These are phyloP conservation scores for Litsea cubeba DNA, from an alignment of 164 flowering plant species.

Conservation along the genomic window DNA sequence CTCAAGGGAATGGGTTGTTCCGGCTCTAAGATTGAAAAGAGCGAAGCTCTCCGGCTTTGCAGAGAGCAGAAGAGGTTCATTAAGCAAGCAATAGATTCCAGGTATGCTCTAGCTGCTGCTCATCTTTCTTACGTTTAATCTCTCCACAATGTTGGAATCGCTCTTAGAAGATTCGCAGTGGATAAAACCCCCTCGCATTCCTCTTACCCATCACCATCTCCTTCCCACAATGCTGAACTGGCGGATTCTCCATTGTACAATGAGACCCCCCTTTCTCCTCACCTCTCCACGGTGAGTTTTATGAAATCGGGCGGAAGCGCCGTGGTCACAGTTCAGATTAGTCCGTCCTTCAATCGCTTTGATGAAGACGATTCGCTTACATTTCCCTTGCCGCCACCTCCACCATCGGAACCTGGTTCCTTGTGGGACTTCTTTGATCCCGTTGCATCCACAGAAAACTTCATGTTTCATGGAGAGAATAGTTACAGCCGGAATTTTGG, in stretches of 20 bases:
- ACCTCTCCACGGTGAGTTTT: constrained; percentile 43
- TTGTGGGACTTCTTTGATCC: constrained; percentile 92
- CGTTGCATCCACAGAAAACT: constrained; percentile 38
- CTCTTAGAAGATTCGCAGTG: constrained; percentile 65
- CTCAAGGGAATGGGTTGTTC: constrained; percentile 51
- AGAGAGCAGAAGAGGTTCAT: constrained; percentile 65
- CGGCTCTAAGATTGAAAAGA: constrained; percentile 58
- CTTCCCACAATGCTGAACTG: constrained; percentile 48
- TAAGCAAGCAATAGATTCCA: constrained; percentile 77
- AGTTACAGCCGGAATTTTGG: constrained; percentile 27
- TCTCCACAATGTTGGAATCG: constrained; percentile 61
- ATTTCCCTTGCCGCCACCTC: constrained; percentile 59
- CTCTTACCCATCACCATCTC: constrained; percentile 75
- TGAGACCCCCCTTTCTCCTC: constrained; percentile 47
- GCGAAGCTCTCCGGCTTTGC: constrained; percentile 67
- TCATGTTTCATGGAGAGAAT: constrained; percentile 37
- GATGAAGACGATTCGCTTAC: constrained; percentile 46
- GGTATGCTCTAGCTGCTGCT: constrained; percentile 75
- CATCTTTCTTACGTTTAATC: constrained; percentile 75
- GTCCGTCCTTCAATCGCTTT: constrained; percentile 28
- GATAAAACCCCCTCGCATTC: constrained; percentile 82
- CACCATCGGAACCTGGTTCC: constrained; percentile 45
- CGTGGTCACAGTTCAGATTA: constrained; percentile 55
- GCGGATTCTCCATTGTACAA: constrained; percentile 44
- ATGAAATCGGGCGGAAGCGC: constrained; percentile 53